Conservation (phyloP, 352 stramenopile species). For the Paralagenidium karlingii region DNA sequence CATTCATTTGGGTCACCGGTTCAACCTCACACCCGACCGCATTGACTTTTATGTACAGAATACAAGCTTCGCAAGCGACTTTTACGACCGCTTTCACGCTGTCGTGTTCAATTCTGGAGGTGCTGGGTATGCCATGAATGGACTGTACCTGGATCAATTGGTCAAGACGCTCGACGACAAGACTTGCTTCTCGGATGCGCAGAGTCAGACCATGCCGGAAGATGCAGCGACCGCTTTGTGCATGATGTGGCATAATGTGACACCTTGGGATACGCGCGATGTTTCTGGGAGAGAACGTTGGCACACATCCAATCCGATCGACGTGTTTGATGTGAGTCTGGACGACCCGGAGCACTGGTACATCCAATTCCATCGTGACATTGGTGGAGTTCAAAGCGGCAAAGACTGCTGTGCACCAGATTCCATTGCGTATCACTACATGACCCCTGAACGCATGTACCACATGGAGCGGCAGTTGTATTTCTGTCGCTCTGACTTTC, state of each 20-base stretch:
- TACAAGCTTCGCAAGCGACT: conserved; percentile 33
- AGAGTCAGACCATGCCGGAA: conserved; percentile 64
- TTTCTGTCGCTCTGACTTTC: conserved; percentile 45
- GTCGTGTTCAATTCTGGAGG: conserved; percentile 77
- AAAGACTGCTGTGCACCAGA: conserved; percentile 43
- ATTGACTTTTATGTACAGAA: conserved; percentile 74
- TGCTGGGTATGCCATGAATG: conserved; percentile 67
- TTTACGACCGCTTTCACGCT: conserved; percentile 32
- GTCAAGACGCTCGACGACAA: conserved; percentile 32
- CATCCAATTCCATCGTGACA: conserved; percentile 49
- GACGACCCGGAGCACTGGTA: conserved; percentile 53
- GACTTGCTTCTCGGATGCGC: conserved; percentile 46
- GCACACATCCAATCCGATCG: conserved; percentile 56
- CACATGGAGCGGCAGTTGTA: conserved; percentile 65
- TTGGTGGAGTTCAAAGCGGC: conserved; percentile 45
- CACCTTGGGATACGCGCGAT: conserved; percentile 62
- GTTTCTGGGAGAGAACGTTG: conserved; percentile 53
- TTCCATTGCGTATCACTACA: conserved; percentile 68
- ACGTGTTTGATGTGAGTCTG: conserved; percentile 43
- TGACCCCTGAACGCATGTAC: conserved; percentile 56
- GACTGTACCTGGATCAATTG: conserved; percentile 56
- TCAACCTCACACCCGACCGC: conserved; percentile 55
- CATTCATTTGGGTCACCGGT: conserved; percentile 71
- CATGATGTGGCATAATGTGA: conserved; percentile 72
- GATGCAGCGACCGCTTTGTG: conserved; percentile 75